These are phyloP conservation scores for Candida namnaoensis DNA, from an alignment of 805 yeast species.

Conservation along the genomic window DNA sequence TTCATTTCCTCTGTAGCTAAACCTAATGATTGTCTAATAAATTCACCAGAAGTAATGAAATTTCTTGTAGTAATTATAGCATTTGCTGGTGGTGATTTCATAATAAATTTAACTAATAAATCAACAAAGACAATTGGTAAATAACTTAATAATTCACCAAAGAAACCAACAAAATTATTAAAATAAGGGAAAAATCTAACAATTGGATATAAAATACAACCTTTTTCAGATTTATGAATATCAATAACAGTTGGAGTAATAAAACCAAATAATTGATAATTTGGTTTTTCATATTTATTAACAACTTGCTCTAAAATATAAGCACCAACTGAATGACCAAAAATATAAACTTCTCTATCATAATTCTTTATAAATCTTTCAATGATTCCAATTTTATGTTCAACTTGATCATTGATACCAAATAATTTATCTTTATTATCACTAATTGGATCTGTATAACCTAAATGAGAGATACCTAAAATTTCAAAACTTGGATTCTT, in stretches of 20 bases:
- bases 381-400: constrained; percentile 48
- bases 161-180: constrained; percentile 20
- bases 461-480: constrained; percentile 58
- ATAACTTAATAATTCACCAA: constrained; percentile 14
- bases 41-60: constrained; percentile 30
- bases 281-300: constrained; percentile 11
- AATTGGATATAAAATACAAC: constrained; percentile 21
- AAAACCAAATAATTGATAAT: constrained; percentile 42
- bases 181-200: constrained; percentile 19
- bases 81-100: constrained; percentile 20
- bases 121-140: constrained; percentile 19
- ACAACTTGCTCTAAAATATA: constrained; percentile 51
- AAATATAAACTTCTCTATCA: constrained; percentile 31
- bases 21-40: constrained; percentile 44
- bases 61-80: constrained; percentile 32
- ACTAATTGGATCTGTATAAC: constrained; percentile 27
- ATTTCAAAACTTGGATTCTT: constrained; percentile 39
- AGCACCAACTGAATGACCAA: constrained; percentile 71
- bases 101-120: constrained; percentile 17
- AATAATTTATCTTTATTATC: constrained; percentile 18
- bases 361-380: constrained; percentile 19
- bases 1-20: constrained; percentile 56
- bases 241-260: constrained; percentile 66
- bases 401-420: constrained; percentile 44
- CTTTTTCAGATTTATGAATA: constrained; percentile 39